A percentile compares a stretch with the other conserved stretches of the same genome.
Conservation (phyloP, 345 rosid genomes). For the Salix dunnii region DNA sequence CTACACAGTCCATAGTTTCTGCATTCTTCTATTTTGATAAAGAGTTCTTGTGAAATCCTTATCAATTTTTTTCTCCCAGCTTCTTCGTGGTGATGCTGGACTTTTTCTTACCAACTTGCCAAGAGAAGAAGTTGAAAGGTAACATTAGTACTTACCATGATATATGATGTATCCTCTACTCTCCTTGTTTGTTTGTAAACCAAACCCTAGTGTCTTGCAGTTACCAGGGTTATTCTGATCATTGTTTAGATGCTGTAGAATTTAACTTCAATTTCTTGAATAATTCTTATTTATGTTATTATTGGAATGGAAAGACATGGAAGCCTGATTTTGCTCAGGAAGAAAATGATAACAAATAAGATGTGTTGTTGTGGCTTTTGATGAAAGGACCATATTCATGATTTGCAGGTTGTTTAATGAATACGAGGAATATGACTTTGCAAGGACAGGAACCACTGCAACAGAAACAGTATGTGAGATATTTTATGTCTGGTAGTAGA, state of each 20-base stretch:
- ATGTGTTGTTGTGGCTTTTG: not conserved
- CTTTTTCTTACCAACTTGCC: constrained; percentile 74
- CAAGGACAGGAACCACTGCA: constrained; percentile 76
- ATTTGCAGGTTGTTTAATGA: constrained; percentile 63
- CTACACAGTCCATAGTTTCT: not conserved
- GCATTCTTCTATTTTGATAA: not conserved
- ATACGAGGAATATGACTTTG: constrained; percentile 78
- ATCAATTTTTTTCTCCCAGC: constrained; percentile 32
- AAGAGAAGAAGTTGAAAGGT: constrained; percentile 87
- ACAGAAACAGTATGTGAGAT: constrained; percentile 53
- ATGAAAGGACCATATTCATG: not conserved
- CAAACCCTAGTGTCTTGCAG: not conserved
- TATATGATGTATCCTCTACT: not conserved
- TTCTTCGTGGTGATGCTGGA: constrained; percentile 75
- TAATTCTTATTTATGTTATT: not conserved
- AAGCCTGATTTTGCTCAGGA: not conserved
- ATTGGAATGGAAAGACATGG: not conserved
- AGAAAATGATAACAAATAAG: not conserved
- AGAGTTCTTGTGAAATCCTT: not conserved
- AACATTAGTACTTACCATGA: not conserved
- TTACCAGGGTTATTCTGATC: not conserved
- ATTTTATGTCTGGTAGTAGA: not conserved
- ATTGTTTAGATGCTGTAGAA: not conserved
- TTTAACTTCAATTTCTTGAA: not conserved
- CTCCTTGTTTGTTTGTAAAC: not conserved